Base-by-base conservation (phyloP, 1,139 yeast genomes). In the Scheffersomyces stambukii region DNA sequence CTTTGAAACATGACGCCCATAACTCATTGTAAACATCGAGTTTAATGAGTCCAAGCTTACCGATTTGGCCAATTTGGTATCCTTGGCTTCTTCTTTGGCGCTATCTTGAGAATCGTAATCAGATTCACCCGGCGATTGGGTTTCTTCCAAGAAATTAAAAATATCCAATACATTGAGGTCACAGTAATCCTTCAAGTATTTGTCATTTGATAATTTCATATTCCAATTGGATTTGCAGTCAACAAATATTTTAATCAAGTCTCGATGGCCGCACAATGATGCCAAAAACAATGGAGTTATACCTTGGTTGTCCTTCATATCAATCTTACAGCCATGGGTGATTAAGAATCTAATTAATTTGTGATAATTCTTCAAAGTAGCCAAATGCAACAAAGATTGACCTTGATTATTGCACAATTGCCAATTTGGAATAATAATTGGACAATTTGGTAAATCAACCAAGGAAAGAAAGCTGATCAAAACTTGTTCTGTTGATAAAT, bases 251-350 rank as follows among this genome's bases (percentile, higher is more conserved):
- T 67, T 60, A 35, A 80, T 77, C 36, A 80, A 64, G 25, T 72
- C 75, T 27, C 83, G 60, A 47, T 81, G 74, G 10, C 96, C 96
- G 41, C 71, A 64, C 45, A 88, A 57, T 13, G 89, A 76, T 0
- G 96, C 95, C 49, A 82, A 77, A 54, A 88, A 95, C 33, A 91
- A 63, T 8, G 97, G 94, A 0, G 95, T 81, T 41, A 77, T 73
- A 1, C 95, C 96, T 51, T 81, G 84, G 28, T 70, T 67, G 52
- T 89, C 97, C 42, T 73, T 74, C 20, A 70, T 58, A 51, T 86
- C 94, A 27, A 82, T 68, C 45, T 84, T 74, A 18, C 94, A 89
- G 4, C 96, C 96, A 46, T 77, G 81, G 18, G 77, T 76, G 5
- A 88, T 63, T 45, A 91, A 65, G 24, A 79, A 77, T 21, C 72